These are phyloP conservation scores for Aurinia saxatilis DNA, from an alignment of 345 rosid genomes.

Conservation along the genomic window DNA sequence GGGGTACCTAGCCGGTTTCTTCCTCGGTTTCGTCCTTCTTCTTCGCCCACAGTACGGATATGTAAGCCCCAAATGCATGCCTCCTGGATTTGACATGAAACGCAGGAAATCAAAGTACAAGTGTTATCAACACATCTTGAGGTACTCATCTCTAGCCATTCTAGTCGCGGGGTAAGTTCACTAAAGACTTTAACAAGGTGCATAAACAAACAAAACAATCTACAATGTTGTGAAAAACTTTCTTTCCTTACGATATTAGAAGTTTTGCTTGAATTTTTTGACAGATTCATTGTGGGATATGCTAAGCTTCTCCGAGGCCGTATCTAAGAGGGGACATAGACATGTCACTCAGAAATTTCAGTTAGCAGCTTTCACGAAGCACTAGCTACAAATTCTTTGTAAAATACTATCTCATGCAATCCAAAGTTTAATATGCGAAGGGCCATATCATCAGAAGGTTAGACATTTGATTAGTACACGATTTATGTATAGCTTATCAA, in stretches of 20 bases:
- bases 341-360: slow-evolving; percentile 15
- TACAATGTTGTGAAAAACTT: neutral
- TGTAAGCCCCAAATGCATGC: slow-evolving; percentile 48
- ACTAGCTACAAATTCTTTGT: slow-evolving; percentile 4
- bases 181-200: neutral
- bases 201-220: neutral
- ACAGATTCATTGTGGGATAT: slow-evolving; percentile 51
- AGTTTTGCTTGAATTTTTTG: neutral
- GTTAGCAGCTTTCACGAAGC: slow-evolving; percentile 18
- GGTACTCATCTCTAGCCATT: slow-evolving; percentile 35
- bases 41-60: slow-evolving; percentile 93
- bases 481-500: slow-evolving; percentile 9
- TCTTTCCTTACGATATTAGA: neutral
- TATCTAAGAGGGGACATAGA: neutral
- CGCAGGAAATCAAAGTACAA: slow-evolving; percentile 54
- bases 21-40: slow-evolving; percentile 74
- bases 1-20: slow-evolving; percentile 71
- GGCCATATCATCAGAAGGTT: slow-evolving; percentile 3
- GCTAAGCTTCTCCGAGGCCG: slow-evolving; percentile 33
- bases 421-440: slow-evolving; percentile 2
- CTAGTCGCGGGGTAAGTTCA: slow-evolving; percentile 56
- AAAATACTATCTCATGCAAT: neutral
- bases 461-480: slow-evolving; percentile 10
- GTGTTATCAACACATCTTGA: slow-evolving; percentile 53
- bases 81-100: slow-evolving; percentile 54